Evolutionary conservation across 345 rosid species (phyloP).

Genomic region (Litchi chinensis): DNA sequence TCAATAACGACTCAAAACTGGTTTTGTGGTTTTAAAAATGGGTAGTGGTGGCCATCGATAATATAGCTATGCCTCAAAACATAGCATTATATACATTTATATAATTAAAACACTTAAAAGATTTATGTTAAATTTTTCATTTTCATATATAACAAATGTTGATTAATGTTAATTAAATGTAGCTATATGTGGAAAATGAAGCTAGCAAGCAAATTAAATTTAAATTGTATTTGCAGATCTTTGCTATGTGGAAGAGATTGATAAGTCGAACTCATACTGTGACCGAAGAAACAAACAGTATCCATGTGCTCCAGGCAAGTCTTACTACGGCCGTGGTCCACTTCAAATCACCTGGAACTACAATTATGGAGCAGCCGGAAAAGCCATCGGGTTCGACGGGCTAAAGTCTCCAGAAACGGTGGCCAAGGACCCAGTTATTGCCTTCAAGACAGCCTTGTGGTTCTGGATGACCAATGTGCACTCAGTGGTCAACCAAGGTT

Average conservation of each 20-base stretch:
- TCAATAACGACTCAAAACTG: too few relatives aligned
- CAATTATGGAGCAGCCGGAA: constrained; percentile 48
- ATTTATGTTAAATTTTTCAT: too few relatives aligned
- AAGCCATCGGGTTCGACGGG: constrained; percentile 51
- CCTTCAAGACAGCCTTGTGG: too few relatives aligned
- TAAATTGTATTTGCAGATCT: constrained; percentile 34
- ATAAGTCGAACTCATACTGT: constrained; percentile 50
- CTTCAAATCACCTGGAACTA: too few relatives aligned
- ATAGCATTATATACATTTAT: not conserved
- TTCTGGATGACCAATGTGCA: constrained; percentile 63
- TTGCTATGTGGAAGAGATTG: constrained; percentile 60
- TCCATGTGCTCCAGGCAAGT: constrained; percentile 57
- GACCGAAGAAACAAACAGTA: constrained; percentile 41
- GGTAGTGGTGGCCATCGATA: too few relatives aligned
- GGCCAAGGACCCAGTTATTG: too few relatives aligned
- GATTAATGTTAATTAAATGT: too few relatives aligned
- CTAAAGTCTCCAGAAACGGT: constrained; percentile 61
- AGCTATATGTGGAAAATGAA: not conserved
- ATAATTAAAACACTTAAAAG: too few relatives aligned
- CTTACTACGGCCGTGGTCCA: constrained; percentile 50
- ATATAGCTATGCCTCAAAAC: constrained; percentile 31
- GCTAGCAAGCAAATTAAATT: not conserved
- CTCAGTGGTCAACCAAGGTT: constrained; percentile 51
- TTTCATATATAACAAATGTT: too few relatives aligned
- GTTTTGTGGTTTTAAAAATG: too few relatives aligned